These are phyloP conservation scores for Asterophora lycoperdoides DNA, from an alignment of 768 basidiomycete genomes.

Conservation along the genomic window DNA sequence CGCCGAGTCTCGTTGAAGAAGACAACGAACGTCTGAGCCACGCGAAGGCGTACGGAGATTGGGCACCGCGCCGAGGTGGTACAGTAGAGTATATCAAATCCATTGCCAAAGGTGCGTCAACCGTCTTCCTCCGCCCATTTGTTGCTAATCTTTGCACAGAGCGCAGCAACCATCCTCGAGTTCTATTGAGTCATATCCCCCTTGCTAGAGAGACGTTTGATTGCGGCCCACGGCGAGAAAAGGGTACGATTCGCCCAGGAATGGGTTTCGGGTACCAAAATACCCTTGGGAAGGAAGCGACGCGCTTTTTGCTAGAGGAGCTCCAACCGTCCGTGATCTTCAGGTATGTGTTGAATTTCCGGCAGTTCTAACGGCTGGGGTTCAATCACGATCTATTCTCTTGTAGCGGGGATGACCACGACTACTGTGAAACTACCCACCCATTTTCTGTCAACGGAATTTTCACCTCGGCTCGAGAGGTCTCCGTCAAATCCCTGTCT, in stretches of 20 bases:
- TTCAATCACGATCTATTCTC: conserved; percentile 1
- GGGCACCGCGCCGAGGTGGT: conserved; percentile 46
- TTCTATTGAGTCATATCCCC: conserved; percentile 89
- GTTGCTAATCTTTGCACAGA: conserved; percentile 18
- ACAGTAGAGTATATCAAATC: conserved; percentile 51
- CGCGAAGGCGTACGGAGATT: conserved; percentile 39
- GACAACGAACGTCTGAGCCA: conserved; percentile 47
- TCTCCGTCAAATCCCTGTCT: conserved; percentile 86
- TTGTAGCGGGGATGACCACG: conserved; percentile 87
- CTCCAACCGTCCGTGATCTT: conserved; percentile 68
- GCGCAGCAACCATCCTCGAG: conserved; percentile 40
- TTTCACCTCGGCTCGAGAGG: conserved; percentile 50
- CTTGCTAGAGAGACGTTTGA: conserved; percentile 64
- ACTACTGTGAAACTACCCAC: conserved; percentile 77
- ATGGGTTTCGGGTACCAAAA: conserved; percentile 84
- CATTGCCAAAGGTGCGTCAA: conserved; percentile 31
- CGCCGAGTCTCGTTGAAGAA: conserved; percentile 71
- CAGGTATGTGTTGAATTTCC: conserved; percentile 47
- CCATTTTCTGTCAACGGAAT: conserved; percentile 18
- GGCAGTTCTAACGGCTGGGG: neutral
- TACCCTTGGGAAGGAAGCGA: conserved; percentile 62
- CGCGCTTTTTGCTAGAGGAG: conserved; percentile 58
- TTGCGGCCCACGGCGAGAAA: conserved; percentile 80
- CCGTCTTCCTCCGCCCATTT: neutral
- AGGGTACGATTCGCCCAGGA: conserved; percentile 67